Evolutionary conservation across 2,329 filamentous ascomycete genomes (phyloP), one percentile per base, ranked within the genome.

Genomic region (Aspergillus sp.): DNA sequence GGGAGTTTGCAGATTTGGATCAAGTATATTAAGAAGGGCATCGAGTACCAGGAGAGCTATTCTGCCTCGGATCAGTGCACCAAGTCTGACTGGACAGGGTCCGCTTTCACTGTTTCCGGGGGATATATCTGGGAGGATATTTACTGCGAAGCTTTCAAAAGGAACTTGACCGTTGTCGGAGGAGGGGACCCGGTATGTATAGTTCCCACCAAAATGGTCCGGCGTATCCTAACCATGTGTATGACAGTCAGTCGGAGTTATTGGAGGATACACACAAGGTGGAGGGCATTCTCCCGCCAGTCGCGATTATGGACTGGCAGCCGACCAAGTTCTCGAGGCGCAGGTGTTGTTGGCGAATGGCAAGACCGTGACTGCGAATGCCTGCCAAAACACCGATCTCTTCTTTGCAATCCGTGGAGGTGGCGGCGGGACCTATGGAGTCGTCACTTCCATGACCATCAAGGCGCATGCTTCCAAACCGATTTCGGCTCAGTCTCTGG

Each of bases 221-320:
- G 11, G 13, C 13, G 11, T 13, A 26, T 10, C 7, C 25, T 26
- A 5, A 26, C 25, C 7, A 2, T 3, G n/a, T 5, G 19, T 4
- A 36, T 29, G 34, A 36, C 8, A n/a, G n/a, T n/a, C n/a, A n/a
- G 25, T 36, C 6, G 34, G 34, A 4, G 24, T 36, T 25, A 32
- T 41, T n/a, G 59, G 60, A 4, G 65, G 58, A 40, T 52, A 58
- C 3, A 55, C 56, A 22, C n/a, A n/a, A n/a, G 71, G 69, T 8
- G 74, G 70, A 22, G 74, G 74, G 0, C 71, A 77, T 47, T 68
- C 64, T 7, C 69, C 69, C 2, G 45, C 77, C 30, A 66, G 64
- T 5, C 60, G 60, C 33, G 47, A 66, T 15, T 69, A 67, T 40
- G 62, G 73, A 39, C 63, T 73, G 46, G 70, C 57, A 30, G 59